phyloP scores from a whole-genome alignment of 2,329 filamentous ascomycete species.

The Fusarium nelsonii region DNA sequence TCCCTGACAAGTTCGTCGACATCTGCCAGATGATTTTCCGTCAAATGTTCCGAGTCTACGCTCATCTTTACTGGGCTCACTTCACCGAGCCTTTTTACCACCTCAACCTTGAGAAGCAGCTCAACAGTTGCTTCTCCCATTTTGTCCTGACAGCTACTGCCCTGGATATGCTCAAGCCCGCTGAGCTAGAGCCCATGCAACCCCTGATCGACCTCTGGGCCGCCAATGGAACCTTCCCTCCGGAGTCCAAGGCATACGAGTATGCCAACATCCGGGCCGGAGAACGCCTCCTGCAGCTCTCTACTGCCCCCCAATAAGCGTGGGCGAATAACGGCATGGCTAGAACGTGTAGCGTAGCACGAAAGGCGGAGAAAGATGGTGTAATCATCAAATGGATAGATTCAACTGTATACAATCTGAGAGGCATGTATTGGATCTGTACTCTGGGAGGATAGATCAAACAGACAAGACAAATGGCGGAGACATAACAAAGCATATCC shows the following conservation, averaged over 20 bases:
- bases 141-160: conserved; percentile 85
- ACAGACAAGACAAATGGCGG: conserved; percentile 9
- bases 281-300: conserved; percentile 68
- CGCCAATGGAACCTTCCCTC: conserved; percentile 86
- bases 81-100: conserved; percentile 88
- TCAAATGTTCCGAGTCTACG: conserved; percentile 98
- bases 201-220: conserved; percentile 93
- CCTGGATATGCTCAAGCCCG: conserved; percentile 85
- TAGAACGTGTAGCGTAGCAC: conserved; percentile 29
- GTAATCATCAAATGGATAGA: conserved; percentile 21
- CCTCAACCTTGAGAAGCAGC: conserved; percentile 81
- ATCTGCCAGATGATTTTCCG: conserved; percentile 95
- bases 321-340: conserved; percentile 9
- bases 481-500: conserved; percentile 32
- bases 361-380: conserved; percentile 22
- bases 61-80: conserved; percentile 97
- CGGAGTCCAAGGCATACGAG: conserved; percentile 76
- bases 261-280: conserved; percentile 73
- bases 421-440: conserved; percentile 34
- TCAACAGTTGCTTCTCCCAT: conserved; percentile 90
- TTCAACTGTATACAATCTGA: conserved; percentile 40
- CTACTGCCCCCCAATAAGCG: conserved; percentile 50
- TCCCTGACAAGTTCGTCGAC: conserved; percentile 88
- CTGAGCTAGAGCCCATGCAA: conserved; percentile 96
- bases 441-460: conserved; percentile 16